A percentile compares a stretch with the other conserved stretches of the same genome.
Conservation (phyloP, 305 asterid genomes). For the Caryopteris hybrid region DNA sequence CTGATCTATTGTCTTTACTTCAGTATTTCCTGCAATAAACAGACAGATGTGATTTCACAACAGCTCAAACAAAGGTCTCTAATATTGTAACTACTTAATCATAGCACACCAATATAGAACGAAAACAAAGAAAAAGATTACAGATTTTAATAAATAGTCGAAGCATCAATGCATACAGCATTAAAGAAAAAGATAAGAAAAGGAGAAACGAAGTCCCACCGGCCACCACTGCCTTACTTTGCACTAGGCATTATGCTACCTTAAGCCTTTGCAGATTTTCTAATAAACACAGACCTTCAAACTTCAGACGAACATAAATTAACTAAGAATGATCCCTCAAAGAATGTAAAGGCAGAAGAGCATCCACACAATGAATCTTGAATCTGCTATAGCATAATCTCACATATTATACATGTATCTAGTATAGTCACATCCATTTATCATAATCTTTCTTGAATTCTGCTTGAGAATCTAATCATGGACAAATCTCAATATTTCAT, state of each 20-base stretch:
- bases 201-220: too few relatives aligned
- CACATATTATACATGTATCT: background rate
- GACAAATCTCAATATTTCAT: background rate
- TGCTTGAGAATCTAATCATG: background rate
- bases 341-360: background rate
- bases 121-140: background rate
- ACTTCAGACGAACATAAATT: background rate
- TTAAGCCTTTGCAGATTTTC: background rate
- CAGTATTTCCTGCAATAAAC: slow-evolving; percentile 39
- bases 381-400: background rate
- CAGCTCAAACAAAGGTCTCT: background rate
- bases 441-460: background rate
- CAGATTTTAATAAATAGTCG: background rate
- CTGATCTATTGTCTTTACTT: slow-evolving; percentile 28
- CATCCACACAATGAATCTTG: background rate
- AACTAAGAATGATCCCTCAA: background rate
- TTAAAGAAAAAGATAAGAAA: too few relatives aligned
- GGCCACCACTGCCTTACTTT: too few relatives aligned
- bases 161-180: too few relatives aligned
- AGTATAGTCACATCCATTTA: background rate
- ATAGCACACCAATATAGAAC: background rate
- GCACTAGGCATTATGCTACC: background rate
- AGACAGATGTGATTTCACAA: background rate
- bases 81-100: background rate
- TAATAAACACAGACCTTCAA: background rate